Evolutionary conservation across 306 rosid genomes (phyloP).

Genomic region (Vigna angularis): DNA sequence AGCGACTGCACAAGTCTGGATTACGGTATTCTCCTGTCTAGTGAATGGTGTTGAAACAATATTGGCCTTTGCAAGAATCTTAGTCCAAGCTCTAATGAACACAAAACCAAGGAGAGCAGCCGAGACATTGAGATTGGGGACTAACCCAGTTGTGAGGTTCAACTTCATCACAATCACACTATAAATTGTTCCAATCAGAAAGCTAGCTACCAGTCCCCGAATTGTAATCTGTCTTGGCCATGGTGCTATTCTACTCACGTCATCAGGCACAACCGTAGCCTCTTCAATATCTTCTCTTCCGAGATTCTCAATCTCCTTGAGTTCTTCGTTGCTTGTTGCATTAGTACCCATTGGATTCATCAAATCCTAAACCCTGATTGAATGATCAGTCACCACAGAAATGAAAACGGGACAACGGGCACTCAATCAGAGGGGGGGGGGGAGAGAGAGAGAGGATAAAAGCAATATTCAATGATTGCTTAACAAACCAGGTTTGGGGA

Average conservation of each 20-base stretch:
- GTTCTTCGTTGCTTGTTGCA: constrained; percentile 41
- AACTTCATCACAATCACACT: constrained; percentile 92
- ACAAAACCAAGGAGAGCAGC: constrained; percentile 98
- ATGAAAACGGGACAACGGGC: neutral
- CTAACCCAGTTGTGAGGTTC: constrained; percentile 94
- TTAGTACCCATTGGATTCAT: constrained; percentile 51
- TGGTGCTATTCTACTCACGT: constrained; percentile 61
- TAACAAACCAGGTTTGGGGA: neutral
- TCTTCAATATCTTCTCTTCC: constrained; percentile 55
- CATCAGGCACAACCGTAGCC: constrained; percentile 54
- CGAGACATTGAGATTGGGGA: constrained; percentile 95
- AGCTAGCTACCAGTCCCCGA: constrained; percentile 78
- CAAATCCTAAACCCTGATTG: constrained; percentile 28
- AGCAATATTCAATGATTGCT: constrained; percentile 24
- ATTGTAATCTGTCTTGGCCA: constrained; percentile 84
- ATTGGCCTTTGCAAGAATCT: constrained; percentile 78
- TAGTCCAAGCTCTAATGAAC: constrained; percentile 81
- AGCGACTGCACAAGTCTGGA: constrained; percentile 97
- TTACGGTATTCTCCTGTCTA: constrained; percentile 89
- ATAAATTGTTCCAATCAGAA: constrained; percentile 73
- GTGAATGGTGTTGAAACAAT: constrained; percentile 83
- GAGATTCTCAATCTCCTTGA: constrained; percentile 57
- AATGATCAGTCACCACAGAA: constrained; percentile 19
- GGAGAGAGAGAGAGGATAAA: neutral
- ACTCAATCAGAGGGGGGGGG: neutral